A percentile compares a stretch with the other conserved stretches of the same genome.
Conservation (phyloP, 2,329 filamentous ascomycete genomes). For the Torrubiellomyces zombiae region DNA sequence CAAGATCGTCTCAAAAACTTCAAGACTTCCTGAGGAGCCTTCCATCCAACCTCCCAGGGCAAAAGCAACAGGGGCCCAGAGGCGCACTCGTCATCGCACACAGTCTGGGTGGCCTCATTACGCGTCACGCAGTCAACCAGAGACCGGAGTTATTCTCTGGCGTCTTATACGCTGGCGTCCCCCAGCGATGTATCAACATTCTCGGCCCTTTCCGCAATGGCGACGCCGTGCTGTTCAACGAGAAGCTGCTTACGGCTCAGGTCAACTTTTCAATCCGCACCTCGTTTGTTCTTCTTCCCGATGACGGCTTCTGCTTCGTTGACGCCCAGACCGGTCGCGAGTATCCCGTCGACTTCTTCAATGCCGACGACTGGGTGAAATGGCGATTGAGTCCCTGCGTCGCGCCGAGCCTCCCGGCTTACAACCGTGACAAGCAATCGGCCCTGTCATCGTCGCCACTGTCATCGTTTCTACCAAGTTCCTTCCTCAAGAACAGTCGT, state of each 20-base stretch:
- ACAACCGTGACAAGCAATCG: constrained; percentile 19
- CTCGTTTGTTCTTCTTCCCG: constrained; percentile 68
- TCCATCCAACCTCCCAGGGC: constrained; percentile 51
- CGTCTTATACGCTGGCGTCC: constrained; percentile 71
- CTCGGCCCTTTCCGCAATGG: constrained; percentile 78
- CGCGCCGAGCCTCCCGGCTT: constrained; percentile 44
- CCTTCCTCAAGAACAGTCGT: constrained; percentile 21
- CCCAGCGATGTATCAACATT: constrained; percentile 79
- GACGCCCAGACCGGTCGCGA: constrained; percentile 66
- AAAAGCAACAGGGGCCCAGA: constrained; percentile 30
- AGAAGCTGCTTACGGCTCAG: constrained; percentile 76
- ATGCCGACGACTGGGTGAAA: constrained; percentile 62
- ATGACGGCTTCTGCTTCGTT: constrained; percentile 76
- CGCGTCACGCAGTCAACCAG: constrained; percentile 72
- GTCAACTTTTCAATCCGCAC: constrained; percentile 88
- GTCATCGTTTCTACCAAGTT: constrained; percentile 28
- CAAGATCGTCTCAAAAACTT: constrained; percentile 55
- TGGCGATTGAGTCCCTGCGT: constrained; percentile 67
- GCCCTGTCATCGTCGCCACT: constrained; percentile 21
- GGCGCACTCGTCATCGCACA: constrained; percentile 77
- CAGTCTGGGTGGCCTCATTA: constrained; percentile 74
- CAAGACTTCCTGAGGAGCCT: constrained; percentile 56
- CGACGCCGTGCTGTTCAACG: constrained; percentile 81
- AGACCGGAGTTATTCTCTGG: constrained; percentile 73
- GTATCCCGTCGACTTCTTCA: constrained; percentile 72